These are phyloP conservation scores for Lobosporangium transversale DNA, from an alignment of 192 early-diverging fungal species.

Conservation along the genomic window DNA sequence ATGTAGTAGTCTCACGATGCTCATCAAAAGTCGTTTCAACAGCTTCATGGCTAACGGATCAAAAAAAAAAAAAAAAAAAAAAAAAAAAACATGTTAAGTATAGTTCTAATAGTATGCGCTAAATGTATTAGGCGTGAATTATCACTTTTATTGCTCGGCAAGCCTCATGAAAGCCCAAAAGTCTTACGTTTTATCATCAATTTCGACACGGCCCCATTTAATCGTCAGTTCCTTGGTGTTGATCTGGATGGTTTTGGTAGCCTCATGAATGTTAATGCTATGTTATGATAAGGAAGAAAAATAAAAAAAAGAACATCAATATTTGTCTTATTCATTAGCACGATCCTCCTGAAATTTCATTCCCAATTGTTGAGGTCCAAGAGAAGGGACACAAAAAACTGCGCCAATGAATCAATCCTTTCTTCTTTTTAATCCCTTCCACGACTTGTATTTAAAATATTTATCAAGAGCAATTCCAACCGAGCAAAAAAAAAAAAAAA, in stretches of 20 bases:
- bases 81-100: no score
- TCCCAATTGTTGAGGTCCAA: no score
- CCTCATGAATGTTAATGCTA: slow-evolving; percentile 33
- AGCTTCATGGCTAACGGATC: slow-evolving; percentile 45
- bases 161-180: neutral
- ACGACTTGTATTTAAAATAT: no score
- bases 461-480: no score
- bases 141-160: no score
- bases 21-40: slow-evolving; percentile 57
- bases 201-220: slow-evolving; percentile 33
- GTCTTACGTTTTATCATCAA: slow-evolving; percentile 36
- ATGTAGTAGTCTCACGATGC: slow-evolving; percentile 59
- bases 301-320: neutral
- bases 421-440: no score
- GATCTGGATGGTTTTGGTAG: slow-evolving; percentile 46
- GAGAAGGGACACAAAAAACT: no score
- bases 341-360: neutral
- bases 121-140: no score
- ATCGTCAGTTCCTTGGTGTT: slow-evolving; percentile 48
- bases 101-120: no score
- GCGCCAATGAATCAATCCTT: no score
- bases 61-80: no score
- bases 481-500: no score
- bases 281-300: neutral
- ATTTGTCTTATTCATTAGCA: neutral